A percentile compares a stretch with the other conserved stretches of the same genome.
Conservation (phyloP, 768 basidiomycete genomes). For the Russula abietina region DNA sequence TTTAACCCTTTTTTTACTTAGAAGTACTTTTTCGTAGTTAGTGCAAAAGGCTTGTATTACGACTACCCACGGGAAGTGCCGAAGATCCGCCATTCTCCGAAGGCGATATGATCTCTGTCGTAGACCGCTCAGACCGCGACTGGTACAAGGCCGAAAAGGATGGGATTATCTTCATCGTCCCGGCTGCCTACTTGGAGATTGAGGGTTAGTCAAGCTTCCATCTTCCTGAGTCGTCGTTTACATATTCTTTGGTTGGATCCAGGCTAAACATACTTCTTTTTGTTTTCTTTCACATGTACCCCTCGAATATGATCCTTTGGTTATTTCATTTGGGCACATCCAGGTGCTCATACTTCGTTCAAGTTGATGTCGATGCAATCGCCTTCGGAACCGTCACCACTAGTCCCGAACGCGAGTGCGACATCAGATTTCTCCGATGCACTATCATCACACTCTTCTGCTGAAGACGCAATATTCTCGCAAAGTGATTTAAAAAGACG, state of each 20-base stretch:
- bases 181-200: constrained; percentile 84
- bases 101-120: constrained; percentile 69
- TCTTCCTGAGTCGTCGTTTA: constrained; percentile 58
- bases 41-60: constrained; percentile 78
- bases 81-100: constrained; percentile 87
- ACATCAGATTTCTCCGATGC: background rate
- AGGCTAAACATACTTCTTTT: constrained; percentile 75
- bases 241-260: constrained; percentile 43
- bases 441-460: background rate
- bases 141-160: constrained; percentile 96
- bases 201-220: constrained; percentile 77
- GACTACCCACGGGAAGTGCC: constrained; percentile 56
- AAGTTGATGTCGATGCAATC: constrained; percentile 1
- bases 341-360: constrained; percentile 7
- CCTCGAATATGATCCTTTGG: constrained; percentile 25
- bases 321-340: constrained; percentile 7
- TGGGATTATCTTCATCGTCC: constrained; percentile 84
- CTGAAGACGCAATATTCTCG: background rate
- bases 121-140: constrained; percentile 77
- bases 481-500: constrained; percentile 27
- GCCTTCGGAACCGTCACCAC: background rate
- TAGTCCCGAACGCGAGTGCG: background rate
- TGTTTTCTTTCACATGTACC: constrained; percentile 36
- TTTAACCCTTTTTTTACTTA: constrained; percentile 12
- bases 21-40: constrained; percentile 37